Conservation (phyloP, 2,329 filamentous ascomycete species). For the Myriosclerotinia curreyana region DNA sequence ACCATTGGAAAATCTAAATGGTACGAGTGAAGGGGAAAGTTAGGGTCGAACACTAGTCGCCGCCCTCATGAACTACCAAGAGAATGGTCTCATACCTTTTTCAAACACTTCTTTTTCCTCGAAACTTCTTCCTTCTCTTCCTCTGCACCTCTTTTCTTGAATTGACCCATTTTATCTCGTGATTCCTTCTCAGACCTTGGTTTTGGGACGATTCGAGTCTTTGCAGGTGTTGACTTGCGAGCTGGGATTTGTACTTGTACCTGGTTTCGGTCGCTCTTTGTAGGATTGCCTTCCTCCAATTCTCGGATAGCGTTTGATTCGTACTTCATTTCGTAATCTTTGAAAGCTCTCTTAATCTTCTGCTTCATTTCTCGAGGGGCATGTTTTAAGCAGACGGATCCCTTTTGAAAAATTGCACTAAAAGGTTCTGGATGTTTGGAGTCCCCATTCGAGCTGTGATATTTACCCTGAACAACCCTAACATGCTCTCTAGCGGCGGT, state of each 20-base stretch:
- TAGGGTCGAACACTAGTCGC: no score
- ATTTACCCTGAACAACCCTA: neutral
- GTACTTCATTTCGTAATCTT: neutral
- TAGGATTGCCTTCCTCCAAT: no score
- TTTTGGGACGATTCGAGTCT: neutral
- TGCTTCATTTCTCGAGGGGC: neutral
- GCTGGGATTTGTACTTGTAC: neutral
- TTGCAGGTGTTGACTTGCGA: neutral
- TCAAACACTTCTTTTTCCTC: neutral
- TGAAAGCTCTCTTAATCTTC: neutral
- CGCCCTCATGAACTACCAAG: neutral
- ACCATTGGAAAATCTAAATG: no score
- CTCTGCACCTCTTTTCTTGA: neutral
- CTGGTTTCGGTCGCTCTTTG: neutral
- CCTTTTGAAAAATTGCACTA: neutral
- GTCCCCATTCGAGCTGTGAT: neutral
- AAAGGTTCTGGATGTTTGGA: rapidly evolving
- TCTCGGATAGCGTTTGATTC: neutral
- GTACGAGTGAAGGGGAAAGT: no score
- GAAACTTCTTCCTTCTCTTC: neutral
- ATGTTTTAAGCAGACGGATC: neutral
- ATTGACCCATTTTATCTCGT: neutral
- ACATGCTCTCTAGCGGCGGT: neutral
- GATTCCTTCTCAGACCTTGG: neutral
- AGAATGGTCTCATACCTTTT: neutral